These are phyloP conservation scores for Gypsophila paniculata DNA, from an alignment of 179 eudicot genomes.

Conservation along the genomic window DNA sequence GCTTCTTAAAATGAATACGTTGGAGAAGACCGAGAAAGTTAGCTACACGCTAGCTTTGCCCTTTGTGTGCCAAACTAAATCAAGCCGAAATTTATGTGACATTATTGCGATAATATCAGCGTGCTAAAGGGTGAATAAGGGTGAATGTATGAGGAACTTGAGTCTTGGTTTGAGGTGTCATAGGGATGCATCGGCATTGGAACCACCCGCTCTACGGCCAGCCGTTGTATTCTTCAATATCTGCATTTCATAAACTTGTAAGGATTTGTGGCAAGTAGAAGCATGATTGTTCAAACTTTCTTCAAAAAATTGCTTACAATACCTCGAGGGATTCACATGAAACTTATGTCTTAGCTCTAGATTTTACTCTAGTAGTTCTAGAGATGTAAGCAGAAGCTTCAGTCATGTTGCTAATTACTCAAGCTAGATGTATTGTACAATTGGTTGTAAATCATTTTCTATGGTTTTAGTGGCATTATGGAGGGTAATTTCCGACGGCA, in stretches of 20 bases:
- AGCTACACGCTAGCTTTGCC: constrained; percentile 10
- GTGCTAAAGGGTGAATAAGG: not conserved
- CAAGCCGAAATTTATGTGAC: not conserved
- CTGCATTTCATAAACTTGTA: constrained; percentile 36
- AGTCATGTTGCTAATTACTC: no score
- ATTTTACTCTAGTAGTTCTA: no score
- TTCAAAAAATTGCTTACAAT: no score
- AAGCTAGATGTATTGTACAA: no score
- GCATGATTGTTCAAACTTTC: not conserved
- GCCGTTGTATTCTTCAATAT: constrained; percentile 89
- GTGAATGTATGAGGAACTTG: not conserved
- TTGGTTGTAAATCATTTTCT: no score
- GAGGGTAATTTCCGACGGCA: no score
- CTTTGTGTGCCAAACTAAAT: constrained; percentile 18
- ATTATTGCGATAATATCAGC: not conserved
- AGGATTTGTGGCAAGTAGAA: not conserved
- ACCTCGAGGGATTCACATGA: no score
- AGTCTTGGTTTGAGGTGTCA: constrained; percentile 12
- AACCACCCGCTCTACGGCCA: constrained; percentile 58
- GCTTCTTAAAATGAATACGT: not conserved
- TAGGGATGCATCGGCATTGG: constrained; percentile 29
- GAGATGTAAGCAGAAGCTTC: no score
- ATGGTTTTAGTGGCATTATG: no score
- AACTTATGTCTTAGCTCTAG: no score
- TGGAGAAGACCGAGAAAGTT: not conserved